Evolutionary conservation across 768 basidiomycete species (phyloP).

Genomic region (Candolleomyces efflorescens): DNA sequence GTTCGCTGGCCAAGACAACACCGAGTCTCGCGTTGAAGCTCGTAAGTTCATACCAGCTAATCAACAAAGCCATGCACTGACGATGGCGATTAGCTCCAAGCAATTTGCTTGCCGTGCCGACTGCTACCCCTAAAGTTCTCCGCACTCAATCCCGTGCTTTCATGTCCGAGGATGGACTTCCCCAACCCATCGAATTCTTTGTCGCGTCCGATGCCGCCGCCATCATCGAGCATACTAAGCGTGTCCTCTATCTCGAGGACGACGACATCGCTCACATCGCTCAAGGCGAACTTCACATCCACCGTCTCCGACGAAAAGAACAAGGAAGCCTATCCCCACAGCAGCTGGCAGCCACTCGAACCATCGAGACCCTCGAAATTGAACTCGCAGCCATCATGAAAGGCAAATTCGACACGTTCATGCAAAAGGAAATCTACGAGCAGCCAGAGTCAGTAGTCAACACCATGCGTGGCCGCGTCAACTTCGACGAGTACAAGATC

Average conservation of each 20-base stretch:
- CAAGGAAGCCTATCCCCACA: slow-evolving; percentile 58
- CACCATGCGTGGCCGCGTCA: slow-evolving; percentile 99
- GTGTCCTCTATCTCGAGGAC: slow-evolving; percentile 97
- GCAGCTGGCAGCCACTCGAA: slow-evolving; percentile 72
- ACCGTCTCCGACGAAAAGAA: slow-evolving; percentile 91
- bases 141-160: slow-evolving; percentile 97
- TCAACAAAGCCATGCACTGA: slow-evolving; percentile 3
- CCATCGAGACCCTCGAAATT: slow-evolving; percentile 96
- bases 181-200: slow-evolving; percentile 99
- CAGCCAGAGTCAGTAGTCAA: slow-evolving; percentile 99
- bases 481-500: slow-evolving; percentile 90
- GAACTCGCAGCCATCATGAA: slow-evolving; percentile 99
- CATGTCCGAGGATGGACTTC: slow-evolving; percentile 97
- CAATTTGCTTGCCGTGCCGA: slow-evolving; percentile 61
- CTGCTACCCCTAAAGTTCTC: slow-evolving; percentile 69
- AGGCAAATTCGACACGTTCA: slow-evolving; percentile 99
- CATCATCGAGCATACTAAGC: slow-evolving; percentile 97
- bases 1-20: slow-evolving; percentile 70
- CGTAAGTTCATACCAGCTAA: slow-evolving; percentile 26
- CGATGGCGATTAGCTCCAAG: slow-evolving; percentile 52
- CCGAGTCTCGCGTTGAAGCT: slow-evolving; percentile 33
- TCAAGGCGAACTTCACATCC: slow-evolving; percentile 97
- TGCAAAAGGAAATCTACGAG: slow-evolving; percentile 99
- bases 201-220: slow-evolving; percentile 97
- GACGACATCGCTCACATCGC: slow-evolving; percentile 98